Percentiles rank a stretch among this genome's conserved stretches.
These are phyloP conservation scores for Starmera caribaea DNA, from an alignment of 805 yeast species.

Conservation along the genomic window DNA sequence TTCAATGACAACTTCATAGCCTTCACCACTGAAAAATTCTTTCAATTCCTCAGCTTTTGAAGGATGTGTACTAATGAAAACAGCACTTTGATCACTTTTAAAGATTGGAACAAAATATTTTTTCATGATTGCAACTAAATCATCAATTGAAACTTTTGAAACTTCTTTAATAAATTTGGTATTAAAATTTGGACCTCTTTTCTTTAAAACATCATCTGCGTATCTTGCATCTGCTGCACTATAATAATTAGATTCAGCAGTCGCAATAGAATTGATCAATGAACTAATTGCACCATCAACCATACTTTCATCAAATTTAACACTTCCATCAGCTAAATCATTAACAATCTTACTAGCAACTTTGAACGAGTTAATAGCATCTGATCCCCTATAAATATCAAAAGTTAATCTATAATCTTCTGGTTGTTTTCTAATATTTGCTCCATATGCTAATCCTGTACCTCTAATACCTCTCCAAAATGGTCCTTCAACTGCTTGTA, in stretches of 20 bases:
- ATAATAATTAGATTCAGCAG: conserved; percentile 51
- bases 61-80: conserved; percentile 71
- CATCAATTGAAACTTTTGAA: conserved; percentile 41
- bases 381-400: conserved; percentile 75
- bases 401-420: conserved; percentile 64
- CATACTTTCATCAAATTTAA: conserved; percentile 44
- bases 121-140: conserved; percentile 39
- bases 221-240: conserved; percentile 61
- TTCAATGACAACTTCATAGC: conserved; percentile 54
- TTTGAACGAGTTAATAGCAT: conserved; percentile 50
- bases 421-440: conserved; percentile 43
- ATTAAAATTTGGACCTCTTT: conserved; percentile 62
- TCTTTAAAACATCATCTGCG: conserved; percentile 52
- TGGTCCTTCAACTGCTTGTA: conserved; percentile 91
- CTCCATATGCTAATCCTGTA: conserved; percentile 89
- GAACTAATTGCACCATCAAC: conserved; percentile 70
- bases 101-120: conserved; percentile 62
- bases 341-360: conserved; percentile 59
- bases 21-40: conserved; percentile 37
- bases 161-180: conserved; percentile 42
- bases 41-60: conserved; percentile 40
- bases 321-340: conserved; percentile 45
- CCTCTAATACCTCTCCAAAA: conserved; percentile 96
- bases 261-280: conserved; percentile 64
- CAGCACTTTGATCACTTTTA: conserved; percentile 39